These are phyloP conservation scores for Kwoniella pini DNA, from an alignment of 768 basidiomycete species.

Conservation along the genomic window DNA sequence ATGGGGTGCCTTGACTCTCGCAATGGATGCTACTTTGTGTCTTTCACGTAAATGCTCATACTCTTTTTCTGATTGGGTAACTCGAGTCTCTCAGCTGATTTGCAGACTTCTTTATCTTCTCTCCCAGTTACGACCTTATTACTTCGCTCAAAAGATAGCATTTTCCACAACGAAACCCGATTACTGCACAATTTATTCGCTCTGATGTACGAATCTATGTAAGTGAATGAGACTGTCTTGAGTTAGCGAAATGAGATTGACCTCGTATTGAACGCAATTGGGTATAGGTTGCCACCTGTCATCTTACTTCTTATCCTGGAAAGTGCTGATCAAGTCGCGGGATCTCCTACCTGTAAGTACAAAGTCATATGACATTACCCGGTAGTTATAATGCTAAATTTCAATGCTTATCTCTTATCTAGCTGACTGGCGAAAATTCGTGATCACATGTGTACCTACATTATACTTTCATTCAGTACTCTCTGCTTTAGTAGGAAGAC, in stretches of 20 bases:
- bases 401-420: neutral
- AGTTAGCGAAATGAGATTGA: too few relatives aligned
- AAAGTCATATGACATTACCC: too few relatives aligned
- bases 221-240: too few relatives aligned
- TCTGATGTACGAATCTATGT: conserved; percentile 17
- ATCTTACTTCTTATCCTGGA: conserved; percentile 5
- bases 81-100: too few relatives aligned
- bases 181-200: conserved; percentile 7
- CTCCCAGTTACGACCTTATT: conserved; percentile 1
- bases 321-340: neutral
- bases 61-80: too few relatives aligned
- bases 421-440: conserved; percentile 12
- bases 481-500: conserved; percentile 4
- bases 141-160: conserved; percentile 8
- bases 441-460: neutral
- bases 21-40: conserved; percentile 5
- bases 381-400: too few relatives aligned
- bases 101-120: too few relatives aligned
- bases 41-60: neutral
- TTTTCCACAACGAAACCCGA: conserved; percentile 8
- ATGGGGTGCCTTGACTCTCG: conserved; percentile 12
- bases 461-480: conserved; percentile 15
- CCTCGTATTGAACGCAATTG: neutral
- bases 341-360: conserved; percentile 5
- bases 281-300: conserved; percentile 13